Base-by-base conservation (phyloP, 306 rosid species). In the Cucumis melo region DNA sequence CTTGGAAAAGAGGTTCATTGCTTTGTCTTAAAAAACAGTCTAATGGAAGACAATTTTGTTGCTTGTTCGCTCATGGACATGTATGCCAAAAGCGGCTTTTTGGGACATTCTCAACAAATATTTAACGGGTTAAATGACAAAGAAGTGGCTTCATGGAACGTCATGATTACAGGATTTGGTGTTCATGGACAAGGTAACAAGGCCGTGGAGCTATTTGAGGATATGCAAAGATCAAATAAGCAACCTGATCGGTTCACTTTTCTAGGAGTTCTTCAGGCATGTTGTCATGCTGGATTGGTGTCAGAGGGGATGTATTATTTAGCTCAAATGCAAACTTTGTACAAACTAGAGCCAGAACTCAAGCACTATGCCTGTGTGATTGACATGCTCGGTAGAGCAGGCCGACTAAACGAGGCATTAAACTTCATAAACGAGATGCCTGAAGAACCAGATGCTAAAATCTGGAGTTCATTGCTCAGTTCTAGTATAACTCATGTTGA, bases 41-140 rank as follows among this genome's bases (percentile, higher is more conserved):
- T 91, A 5, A 78, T 71, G 1, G 83, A 81, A 48, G 89, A 91
- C 65, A 17, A 44, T 61, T 91, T 87, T 78, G 85, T 89, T 83
- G 84, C 78, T 60, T 93, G 97, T 84, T 89, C 98, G 46, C 78
- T 89, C 73, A 78, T 91, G 70, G 93, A 91, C 81, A 88, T 93
- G 98, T 93, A 93, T 81, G 93, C 96, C 50, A 93, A 93, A 87
- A 77, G 88, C 74, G 96, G 98, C 72, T 87, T 92, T 87, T 83
- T 86, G 64, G 87, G 86, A 79, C 91, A 80, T 80, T 84, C 95
- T 74, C 86, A 78, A 55, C 72, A 58, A 75, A 84, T 88, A 46
- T 91, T 93, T 71, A 80, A 88, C 74, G 36, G 87, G 55, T 53
- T 86, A 70, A 66, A 55, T 15, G 67, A 81, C 63, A 89, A 88